A percentile compares a stretch with the other conserved stretches of the same genome.
These are phyloP conservation scores for Niebla homalea DNA, from an alignment of 495 filamentous ascomycete species.

Conservation along the genomic window DNA sequence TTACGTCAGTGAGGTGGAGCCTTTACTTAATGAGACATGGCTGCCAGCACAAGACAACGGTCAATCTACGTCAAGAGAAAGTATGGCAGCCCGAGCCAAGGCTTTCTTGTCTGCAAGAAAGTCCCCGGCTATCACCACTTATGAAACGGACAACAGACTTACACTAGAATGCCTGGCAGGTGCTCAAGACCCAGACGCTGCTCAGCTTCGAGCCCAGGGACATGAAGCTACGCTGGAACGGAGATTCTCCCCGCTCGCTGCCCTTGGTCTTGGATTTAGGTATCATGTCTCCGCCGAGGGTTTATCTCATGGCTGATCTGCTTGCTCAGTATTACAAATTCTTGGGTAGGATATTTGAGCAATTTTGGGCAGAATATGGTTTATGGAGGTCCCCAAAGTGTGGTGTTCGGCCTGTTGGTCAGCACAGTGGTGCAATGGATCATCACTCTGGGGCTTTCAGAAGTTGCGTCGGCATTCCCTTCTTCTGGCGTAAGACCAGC, in stretches of 20 bases:
- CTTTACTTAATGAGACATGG: too few species aligned
- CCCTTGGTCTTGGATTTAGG: slow-evolving; percentile 17
- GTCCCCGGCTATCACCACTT: too few species aligned
- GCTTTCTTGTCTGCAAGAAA: too few species aligned
- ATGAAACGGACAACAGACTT: too few species aligned
- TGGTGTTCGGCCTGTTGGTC: slow-evolving; percentile 15
- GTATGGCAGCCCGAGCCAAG: too few species aligned
- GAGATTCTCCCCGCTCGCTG: slow-evolving; percentile 18
- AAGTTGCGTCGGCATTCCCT: slow-evolving; percentile 20
- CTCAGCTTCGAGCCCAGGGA: slow-evolving; percentile 18
- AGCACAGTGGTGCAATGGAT: slow-evolving; percentile 16
- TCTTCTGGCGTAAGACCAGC: slow-evolving; percentile 18
- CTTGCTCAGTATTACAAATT: slow-evolving; percentile 17
- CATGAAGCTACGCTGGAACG: slow-evolving; percentile 15
- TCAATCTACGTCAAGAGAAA: too few species aligned
- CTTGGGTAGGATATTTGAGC: slow-evolving; percentile 18
- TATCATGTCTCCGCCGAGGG: not conserved
- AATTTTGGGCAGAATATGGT: slow-evolving; percentile 14
- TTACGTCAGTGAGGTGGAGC: too few species aligned
- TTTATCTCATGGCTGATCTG: not conserved
- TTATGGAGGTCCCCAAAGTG: slow-evolving; percentile 18
- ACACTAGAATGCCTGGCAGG: slow-evolving; percentile 1
- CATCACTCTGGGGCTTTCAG: slow-evolving; percentile 19
- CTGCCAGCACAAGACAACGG: too few species aligned
- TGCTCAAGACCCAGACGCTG: slow-evolving; percentile 13